A percentile compares a stretch with the other conserved stretches of the same genome.
phyloP scores from a whole-genome alignment of 2,329 filamentous ascomycete species.

The Diaporthe sp. region DNA sequence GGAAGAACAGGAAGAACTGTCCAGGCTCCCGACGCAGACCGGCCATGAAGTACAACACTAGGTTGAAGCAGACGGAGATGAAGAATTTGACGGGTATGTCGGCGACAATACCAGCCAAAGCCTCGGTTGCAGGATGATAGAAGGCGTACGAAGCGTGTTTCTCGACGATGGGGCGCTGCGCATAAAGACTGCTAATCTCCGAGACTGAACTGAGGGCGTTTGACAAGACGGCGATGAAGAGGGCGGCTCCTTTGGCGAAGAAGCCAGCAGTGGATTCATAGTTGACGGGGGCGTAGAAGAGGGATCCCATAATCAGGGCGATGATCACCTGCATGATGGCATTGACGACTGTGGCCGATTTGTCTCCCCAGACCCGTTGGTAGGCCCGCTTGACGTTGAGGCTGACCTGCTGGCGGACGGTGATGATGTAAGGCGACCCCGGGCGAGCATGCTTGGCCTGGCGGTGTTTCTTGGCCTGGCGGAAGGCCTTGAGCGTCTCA shows the following conservation, averaged over 20 bases:
- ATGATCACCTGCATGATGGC: constrained; percentile 66
- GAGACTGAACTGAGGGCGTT: constrained; percentile 51
- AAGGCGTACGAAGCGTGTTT: constrained; percentile 65
- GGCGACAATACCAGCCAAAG: constrained; percentile 66
- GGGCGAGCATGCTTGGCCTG: constrained; percentile 68
- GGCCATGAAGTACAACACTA: constrained; percentile 71
- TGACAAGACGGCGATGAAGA: constrained; percentile 69
- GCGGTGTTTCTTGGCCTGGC: constrained; percentile 62
- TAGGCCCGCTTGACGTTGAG: constrained; percentile 66
- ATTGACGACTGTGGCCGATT: constrained; percentile 60
- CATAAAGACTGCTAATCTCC: constrained; percentile 64
- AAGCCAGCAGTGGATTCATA: constrained; percentile 65
- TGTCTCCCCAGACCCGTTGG: constrained; percentile 67
- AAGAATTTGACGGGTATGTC: constrained; percentile 72
- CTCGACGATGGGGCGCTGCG: constrained; percentile 62
- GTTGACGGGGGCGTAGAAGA: constrained; percentile 64
- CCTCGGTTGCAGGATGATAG: constrained; percentile 67
- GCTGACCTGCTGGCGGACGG: constrained; percentile 65
- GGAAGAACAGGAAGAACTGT: constrained; percentile 82
- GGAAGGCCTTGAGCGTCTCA: constrained; percentile 48
- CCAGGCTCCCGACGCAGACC: constrained; percentile 70
- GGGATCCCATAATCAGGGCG: constrained; percentile 72
- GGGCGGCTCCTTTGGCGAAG: constrained; percentile 66
- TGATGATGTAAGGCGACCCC: constrained; percentile 71
- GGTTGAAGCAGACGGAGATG: constrained; percentile 64